Percentiles rank a stretch among this genome's conserved stretches.
Conservation (phyloP, 2,329 filamentous ascomycete species). For the Arthroderma sp. region DNA sequence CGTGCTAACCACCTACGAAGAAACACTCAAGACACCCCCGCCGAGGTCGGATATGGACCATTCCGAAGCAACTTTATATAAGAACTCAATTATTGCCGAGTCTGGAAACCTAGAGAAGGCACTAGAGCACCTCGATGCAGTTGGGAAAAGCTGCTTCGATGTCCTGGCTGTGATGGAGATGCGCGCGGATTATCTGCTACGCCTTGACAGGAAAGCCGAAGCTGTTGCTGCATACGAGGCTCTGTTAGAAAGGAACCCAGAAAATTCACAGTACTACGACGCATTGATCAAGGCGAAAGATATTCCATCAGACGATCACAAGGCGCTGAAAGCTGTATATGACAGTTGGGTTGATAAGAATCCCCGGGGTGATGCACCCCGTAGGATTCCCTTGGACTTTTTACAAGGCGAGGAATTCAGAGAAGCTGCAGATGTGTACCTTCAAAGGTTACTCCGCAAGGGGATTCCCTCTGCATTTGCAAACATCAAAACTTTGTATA, state of each 20-base stretch:
- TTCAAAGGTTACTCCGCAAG: slow-evolving; percentile 75
- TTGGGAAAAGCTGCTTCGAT: slow-evolving; percentile 68
- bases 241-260: slow-evolving; percentile 74
- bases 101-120: slow-evolving; percentile 70
- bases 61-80: slow-evolving; percentile 87
- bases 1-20: slow-evolving; percentile 81
- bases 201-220: slow-evolving; percentile 64
- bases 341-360: slow-evolving; percentile 69
- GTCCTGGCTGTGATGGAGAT: slow-evolving; percentile 73
- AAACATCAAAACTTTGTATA: slow-evolving; percentile 88
- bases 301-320: slow-evolving; percentile 47
- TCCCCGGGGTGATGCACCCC: slow-evolving; percentile 70
- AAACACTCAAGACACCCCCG: slow-evolving; percentile 72
- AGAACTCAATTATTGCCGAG: slow-evolving; percentile 88
- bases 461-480: slow-evolving; percentile 93
- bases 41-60: slow-evolving; percentile 74
- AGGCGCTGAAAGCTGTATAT: slow-evolving; percentile 61
- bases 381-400: slow-evolving; percentile 80
- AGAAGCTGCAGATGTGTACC: slow-evolving; percentile 61
- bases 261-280: slow-evolving; percentile 76
- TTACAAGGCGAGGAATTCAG: slow-evolving; percentile 70
- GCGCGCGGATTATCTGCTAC: slow-evolving; percentile 69
- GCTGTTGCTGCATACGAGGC: slow-evolving; percentile 69
- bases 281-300: slow-evolving; percentile 57
- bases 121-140: slow-evolving; percentile 68